Evolutionary conservation across 768 basidiomycete genomes (phyloP).

Genomic region (Kwoniella pini): DNA sequence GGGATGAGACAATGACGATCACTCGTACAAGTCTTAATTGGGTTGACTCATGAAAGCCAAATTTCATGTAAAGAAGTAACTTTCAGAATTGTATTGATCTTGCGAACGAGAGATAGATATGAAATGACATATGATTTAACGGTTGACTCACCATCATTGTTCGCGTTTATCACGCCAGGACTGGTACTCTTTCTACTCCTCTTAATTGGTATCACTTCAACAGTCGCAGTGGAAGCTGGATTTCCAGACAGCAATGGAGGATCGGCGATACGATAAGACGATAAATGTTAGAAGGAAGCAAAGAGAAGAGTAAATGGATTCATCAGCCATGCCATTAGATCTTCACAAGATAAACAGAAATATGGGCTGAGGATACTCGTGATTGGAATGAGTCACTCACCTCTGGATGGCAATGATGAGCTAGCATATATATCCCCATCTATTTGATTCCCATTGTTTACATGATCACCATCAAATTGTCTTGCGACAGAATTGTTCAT

Average conservation of each 20-base stretch:
- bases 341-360: too few species aligned
- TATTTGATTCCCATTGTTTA: not conserved
- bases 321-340: not conserved
- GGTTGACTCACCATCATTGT: slow-evolving; percentile 9
- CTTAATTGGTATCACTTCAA: slow-evolving; percentile 3
- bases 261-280: not conserved
- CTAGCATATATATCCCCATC: not conserved
- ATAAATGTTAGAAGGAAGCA: not conserved
- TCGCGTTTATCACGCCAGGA: not conserved
- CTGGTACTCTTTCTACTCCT: not conserved
- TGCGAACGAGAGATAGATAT: not conserved
- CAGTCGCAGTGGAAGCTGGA: slow-evolving; percentile 7
- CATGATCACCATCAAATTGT: not conserved
- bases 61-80: too few species aligned
- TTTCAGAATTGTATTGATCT: too few species aligned
- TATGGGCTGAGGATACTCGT: too few species aligned
- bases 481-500: not conserved
- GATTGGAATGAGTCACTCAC: too few species aligned
- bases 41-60: too few species aligned
- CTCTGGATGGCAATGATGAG: slow-evolving; percentile 1
- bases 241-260: too few species aligned
- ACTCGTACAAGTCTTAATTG: too few species aligned
- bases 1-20: too few species aligned
- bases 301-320: not conserved
- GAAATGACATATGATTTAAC: not conserved